phyloP scores from a whole-genome alignment of 352 stramenopile genomes.

The Phytophthora citrophthora region DNA sequence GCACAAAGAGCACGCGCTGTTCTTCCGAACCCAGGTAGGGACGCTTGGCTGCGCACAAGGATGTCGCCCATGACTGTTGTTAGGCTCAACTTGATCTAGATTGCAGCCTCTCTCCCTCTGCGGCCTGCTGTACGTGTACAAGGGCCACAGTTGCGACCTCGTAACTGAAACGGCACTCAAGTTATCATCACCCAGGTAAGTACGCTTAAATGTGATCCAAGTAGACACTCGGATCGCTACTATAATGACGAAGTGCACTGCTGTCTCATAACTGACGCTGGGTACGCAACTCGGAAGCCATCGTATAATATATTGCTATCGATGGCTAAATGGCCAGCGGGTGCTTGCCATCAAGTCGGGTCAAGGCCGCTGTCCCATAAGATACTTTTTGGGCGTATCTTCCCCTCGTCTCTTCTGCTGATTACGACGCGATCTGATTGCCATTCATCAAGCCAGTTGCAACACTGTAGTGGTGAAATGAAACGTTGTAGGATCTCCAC shows the following conservation, averaged over 20 bases:
- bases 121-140: too few relatives aligned
- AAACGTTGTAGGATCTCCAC: too few relatives aligned
- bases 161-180: background rate
- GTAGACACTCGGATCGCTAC: too few relatives aligned
- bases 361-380: slow-evolving; percentile 2
- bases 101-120: too few relatives aligned
- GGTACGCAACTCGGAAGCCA: too few relatives aligned
- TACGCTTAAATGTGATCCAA: slow-evolving; percentile 2
- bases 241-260: too few relatives aligned
- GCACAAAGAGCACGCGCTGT: slow-evolving; percentile 11
- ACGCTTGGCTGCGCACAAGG: background rate
- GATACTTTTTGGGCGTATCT: slow-evolving; percentile 15
- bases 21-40: slow-evolving; percentile 12
- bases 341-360: background rate
- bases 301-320: too few relatives aligned
- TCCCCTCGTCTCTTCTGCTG: slow-evolving; percentile 17
- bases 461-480: too few relatives aligned
- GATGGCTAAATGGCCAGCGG: too few relatives aligned
- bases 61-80: too few relatives aligned
- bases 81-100: too few relatives aligned
- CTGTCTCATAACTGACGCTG: too few relatives aligned
- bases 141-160: background rate
- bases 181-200: slow-evolving; percentile 18
- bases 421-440: slow-evolving; percentile 14
- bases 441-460: background rate